Evolutionary conservation across 345 rosid species (phyloP).

Genomic region (Brassica nigra): DNA sequence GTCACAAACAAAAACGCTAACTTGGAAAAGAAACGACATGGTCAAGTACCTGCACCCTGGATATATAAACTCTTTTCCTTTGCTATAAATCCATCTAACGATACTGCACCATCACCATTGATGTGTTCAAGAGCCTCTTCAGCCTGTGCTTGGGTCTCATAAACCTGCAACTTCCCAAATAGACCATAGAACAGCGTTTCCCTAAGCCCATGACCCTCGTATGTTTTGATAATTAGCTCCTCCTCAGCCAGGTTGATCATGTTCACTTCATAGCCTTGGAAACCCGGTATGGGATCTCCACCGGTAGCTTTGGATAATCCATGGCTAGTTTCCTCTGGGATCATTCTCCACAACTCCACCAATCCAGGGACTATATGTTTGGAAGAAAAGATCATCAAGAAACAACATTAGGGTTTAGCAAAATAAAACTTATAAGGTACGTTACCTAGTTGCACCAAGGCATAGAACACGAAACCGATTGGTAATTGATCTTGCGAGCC

Average conservation of each 20-base stretch:
- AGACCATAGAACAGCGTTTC: slow-evolving; percentile 59
- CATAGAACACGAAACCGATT: slow-evolving; percentile 56
- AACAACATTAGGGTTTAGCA: background rate
- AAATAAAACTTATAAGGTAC: background rate
- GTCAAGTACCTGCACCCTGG: slow-evolving; percentile 49
- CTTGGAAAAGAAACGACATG: background rate
- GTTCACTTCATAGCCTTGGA: slow-evolving; percentile 68
- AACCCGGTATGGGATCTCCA: slow-evolving; percentile 50
- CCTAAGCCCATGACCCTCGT: slow-evolving; percentile 51
- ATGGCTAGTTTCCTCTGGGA: slow-evolving; percentile 51
- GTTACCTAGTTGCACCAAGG: slow-evolving; percentile 58
- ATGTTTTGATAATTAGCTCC: slow-evolving; percentile 31
- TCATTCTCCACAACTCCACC: slow-evolving; percentile 36
- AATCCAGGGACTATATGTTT: slow-evolving; percentile 38
- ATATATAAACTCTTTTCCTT: slow-evolving; percentile 49
- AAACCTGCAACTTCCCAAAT: slow-evolving; percentile 62
- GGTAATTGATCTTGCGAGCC: slow-evolving; percentile 43
- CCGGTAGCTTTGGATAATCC: slow-evolving; percentile 43
- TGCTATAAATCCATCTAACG: slow-evolving; percentile 63
- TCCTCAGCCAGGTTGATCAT: slow-evolving; percentile 47
- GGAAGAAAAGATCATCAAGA: background rate
- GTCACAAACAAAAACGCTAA: background rate
- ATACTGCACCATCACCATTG: slow-evolving; percentile 47
- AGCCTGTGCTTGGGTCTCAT: slow-evolving; percentile 50
- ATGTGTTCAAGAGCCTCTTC: slow-evolving; percentile 44